These are phyloP conservation scores for Camelina neglecta DNA, from an alignment of 345 rosid species.

Conservation along the genomic window DNA sequence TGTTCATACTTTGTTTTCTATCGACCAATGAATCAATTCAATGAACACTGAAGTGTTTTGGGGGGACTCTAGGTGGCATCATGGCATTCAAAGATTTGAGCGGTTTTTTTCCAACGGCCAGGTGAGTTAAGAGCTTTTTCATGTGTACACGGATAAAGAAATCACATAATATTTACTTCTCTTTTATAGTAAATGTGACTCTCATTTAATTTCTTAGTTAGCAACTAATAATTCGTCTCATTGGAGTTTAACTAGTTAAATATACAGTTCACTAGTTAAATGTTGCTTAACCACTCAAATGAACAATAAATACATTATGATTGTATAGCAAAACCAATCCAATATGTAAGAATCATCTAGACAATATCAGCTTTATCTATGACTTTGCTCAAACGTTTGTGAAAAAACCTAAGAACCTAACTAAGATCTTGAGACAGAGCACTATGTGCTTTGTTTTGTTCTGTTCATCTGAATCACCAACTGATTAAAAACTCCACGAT, in stretches of 20 bases:
- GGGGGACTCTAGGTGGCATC: constrained; percentile 43
- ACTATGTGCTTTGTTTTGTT: neutral
- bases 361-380: neutral
- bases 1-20: constrained; percentile 22
- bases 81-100: constrained; percentile 15
- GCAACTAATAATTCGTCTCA: neutral
- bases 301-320: neutral
- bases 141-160: neutral
- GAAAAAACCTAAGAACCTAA: neutral
- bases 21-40: neutral
- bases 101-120: neutral
- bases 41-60: constrained; percentile 48
- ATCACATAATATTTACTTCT: too few relatives aligned
- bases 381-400: neutral
- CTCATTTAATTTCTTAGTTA: neutral
- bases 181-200: neutral
- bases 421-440: neutral
- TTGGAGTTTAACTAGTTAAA: neutral
- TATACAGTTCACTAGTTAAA: neutral
- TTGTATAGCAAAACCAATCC: neutral
- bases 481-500: neutral
- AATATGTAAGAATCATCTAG: neutral
- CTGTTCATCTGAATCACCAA: neutral
- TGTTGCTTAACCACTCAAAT: too few relatives aligned
- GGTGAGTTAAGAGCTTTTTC: constrained; percentile 1